Evolutionary conservation across 2,329 filamentous ascomycete genomes (phyloP).

Genomic region (Sordariomycetes sp.): DNA sequence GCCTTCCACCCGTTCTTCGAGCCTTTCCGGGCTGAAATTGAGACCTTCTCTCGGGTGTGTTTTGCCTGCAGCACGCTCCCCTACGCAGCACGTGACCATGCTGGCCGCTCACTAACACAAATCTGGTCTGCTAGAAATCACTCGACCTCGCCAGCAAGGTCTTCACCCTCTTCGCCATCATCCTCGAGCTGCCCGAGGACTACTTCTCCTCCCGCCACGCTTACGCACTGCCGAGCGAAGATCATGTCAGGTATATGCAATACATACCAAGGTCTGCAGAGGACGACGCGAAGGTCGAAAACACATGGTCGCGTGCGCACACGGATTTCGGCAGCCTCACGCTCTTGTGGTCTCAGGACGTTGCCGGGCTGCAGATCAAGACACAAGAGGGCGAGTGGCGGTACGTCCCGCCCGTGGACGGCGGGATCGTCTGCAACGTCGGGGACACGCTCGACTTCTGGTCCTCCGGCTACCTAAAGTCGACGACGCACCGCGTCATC

Average conservation of each 20-base stretch:
- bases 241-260: constrained; percentile 48
- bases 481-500: constrained; percentile 22
- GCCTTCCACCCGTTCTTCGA: constrained; percentile 24
- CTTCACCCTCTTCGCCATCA: constrained; percentile 24
- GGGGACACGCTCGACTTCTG: constrained; percentile 19
- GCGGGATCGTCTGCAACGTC: constrained; percentile 33
- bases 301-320: constrained; percentile 22
- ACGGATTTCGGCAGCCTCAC: constrained; percentile 43
- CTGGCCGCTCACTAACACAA: constrained; percentile 16
- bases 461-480: constrained; percentile 19
- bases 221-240: constrained; percentile 39
- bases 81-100: constrained; percentile 24
- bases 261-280: constrained; percentile 34
- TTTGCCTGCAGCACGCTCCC: constrained; percentile 25
- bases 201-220: constrained; percentile 39
- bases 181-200: constrained; percentile 42
- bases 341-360: constrained; percentile 41
- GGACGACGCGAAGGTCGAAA: constrained; percentile 23
- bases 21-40: constrained; percentile 33
- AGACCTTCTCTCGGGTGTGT: constrained; percentile 31
- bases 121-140: constrained; percentile 12
- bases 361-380: constrained; percentile 40
- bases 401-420: constrained; percentile 30
- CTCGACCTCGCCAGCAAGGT: constrained; percentile 17
- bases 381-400: constrained; percentile 25